Conservation (phyloP, 1,139 yeast species). For the Geotrichum phurueaensis region DNA sequence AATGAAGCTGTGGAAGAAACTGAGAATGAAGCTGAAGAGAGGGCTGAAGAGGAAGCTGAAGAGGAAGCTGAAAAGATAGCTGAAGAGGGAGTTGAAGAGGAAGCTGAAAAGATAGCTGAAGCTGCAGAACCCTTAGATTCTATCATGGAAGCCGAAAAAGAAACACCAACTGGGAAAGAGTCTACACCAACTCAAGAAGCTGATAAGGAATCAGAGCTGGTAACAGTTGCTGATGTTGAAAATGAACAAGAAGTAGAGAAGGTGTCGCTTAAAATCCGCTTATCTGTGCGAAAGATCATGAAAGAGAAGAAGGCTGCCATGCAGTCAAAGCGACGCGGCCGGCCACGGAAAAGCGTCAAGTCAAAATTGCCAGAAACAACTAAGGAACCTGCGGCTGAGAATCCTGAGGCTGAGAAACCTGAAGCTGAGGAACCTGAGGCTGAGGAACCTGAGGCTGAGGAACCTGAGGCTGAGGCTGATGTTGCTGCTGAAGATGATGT, state of each 20-base stretch:
- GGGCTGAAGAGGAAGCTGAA: background rate
- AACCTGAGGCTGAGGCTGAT: no score
- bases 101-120: background rate
- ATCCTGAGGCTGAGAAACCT: background rate
- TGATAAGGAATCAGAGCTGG: background rate
- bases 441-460: no score
- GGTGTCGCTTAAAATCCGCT: background rate
- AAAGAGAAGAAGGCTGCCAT: background rate
- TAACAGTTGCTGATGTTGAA: background rate
- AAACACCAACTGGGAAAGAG: background rate
- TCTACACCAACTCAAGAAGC: background rate
- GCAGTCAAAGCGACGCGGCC: background rate
- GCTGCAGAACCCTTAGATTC: background rate
- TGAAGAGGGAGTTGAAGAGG: background rate
- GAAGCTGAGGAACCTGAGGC: background rate
- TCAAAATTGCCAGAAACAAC: background rate
- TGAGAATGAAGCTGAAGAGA: background rate
- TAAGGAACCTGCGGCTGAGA: background rate
- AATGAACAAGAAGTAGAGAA: background rate
- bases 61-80: background rate
- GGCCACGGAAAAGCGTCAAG: background rate
- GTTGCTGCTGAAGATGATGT: no score
- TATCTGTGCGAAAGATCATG: background rate
- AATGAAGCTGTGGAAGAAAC: background rate
- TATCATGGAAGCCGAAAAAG: background rate